These are phyloP conservation scores for Vigna radiata DNA, from an alignment of 306 rosid species.

Conservation along the genomic window DNA sequence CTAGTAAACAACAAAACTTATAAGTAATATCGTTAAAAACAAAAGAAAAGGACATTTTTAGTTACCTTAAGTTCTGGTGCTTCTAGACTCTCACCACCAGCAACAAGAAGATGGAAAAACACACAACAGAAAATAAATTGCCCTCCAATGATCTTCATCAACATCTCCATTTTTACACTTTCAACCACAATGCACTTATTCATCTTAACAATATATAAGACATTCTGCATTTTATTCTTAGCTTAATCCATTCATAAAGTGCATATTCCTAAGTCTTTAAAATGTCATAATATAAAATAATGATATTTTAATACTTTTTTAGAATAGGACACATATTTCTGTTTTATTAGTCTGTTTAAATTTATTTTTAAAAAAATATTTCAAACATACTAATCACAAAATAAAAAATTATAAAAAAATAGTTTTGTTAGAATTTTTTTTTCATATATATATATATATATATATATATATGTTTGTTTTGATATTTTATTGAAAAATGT, in stretches of 20 bases:
- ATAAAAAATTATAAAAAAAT: too few species aligned
- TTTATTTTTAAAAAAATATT: too few species aligned
- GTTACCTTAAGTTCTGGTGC: slow-evolving; percentile 58
- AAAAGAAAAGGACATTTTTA: neutral
- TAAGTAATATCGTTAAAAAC: too few species aligned
- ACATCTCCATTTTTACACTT: slow-evolving; percentile 22
- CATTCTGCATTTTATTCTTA: slow-evolving; percentile 53
- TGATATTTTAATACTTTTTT: too few species aligned
- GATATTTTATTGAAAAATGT: slow-evolving; percentile 27
- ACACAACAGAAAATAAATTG: slow-evolving; percentile 40
- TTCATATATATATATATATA: too few species aligned
- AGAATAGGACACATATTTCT: too few species aligned
- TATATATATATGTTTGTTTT: too few species aligned
- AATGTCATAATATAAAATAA: too few species aligned
- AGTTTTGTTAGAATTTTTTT: too few species aligned
- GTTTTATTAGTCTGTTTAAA: too few species aligned
- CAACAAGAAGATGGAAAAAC: slow-evolving; percentile 50
- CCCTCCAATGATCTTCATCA: slow-evolving; percentile 30
- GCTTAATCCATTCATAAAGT: slow-evolving; percentile 57
- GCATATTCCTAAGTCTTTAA: slow-evolving; percentile 42
- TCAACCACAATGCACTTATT: slow-evolving; percentile 21
- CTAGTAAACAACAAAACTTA: neutral
- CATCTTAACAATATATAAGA: slow-evolving; percentile 27
- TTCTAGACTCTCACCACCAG: slow-evolving; percentile 49
- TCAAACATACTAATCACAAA: too few species aligned